Percentiles rank a stretch among this genome's conserved stretches.
phyloP scores from a whole-genome alignment of 495 filamentous ascomycete genomes.

The Aspergillus funiculosus region DNA sequence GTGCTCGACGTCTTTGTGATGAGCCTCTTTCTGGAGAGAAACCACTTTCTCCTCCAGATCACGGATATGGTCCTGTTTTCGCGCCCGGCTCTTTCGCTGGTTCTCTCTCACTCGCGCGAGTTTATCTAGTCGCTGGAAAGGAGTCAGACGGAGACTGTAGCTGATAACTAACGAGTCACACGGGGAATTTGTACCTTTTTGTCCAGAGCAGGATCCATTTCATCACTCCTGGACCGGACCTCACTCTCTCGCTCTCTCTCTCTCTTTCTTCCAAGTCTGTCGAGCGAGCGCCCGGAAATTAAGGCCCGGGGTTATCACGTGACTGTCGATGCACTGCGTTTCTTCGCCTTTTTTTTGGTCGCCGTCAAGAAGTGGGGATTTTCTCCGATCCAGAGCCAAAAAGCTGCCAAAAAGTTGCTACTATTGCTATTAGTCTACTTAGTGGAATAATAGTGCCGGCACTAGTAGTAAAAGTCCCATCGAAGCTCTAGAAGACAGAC shows the following conservation, averaged over 20 bases:
- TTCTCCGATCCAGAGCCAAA: no score
- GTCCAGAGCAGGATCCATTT: conserved; percentile 7
- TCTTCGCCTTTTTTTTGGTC: no score
- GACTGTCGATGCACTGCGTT: no score
- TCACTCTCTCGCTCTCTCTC: background rate
- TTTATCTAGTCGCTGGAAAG: conserved; percentile 27
- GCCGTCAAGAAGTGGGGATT: no score
- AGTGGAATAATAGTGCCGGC: no score
- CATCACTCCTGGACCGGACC: background rate
- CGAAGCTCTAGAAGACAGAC: no score
- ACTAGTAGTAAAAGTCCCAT: no score
- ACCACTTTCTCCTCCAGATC: conserved; percentile 62
- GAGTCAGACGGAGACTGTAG: conserved; percentile 11
- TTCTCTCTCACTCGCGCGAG: conserved; percentile 61
- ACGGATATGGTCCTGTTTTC: conserved; percentile 67
- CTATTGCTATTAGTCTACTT: no score
- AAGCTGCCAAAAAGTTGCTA: no score
- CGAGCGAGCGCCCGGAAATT: no score
- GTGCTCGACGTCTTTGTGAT: conserved; percentile 34
- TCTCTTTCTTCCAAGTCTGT: no score
- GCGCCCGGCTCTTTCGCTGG: conserved; percentile 70
- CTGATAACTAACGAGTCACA: background rate
- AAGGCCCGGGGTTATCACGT: no score
- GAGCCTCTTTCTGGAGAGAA: conserved; percentile 45
- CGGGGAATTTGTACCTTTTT: background rate